Evolutionary conservation across 352 stramenopile species (phyloP).

Genomic region (Globisporangium acanthophoron): DNA sequence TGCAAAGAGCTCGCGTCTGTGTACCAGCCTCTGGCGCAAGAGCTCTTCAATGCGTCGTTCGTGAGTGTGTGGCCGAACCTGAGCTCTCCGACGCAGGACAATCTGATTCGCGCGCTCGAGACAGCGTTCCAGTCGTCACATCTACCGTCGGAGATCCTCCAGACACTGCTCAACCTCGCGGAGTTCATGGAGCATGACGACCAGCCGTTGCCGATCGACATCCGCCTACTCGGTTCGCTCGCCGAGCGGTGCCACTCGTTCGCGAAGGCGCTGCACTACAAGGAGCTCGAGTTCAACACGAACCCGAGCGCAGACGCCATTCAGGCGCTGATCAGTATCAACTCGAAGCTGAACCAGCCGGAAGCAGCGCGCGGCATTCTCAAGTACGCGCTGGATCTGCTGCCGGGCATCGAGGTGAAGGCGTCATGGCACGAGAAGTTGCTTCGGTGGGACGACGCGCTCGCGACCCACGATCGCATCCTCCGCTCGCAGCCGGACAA

Average conservation of each 20-base stretch:
- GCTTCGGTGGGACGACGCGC: constrained; percentile 95
- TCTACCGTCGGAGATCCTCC: constrained; percentile 97
- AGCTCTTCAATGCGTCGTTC: constrained; percentile 99
- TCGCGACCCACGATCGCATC: constrained; percentile 92
- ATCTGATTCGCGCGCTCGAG: constrained; percentile 94
- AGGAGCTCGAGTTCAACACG: constrained; percentile 97
- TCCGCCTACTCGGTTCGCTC: constrained; percentile 93
- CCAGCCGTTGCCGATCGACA: constrained; percentile 96
- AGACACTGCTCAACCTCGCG: constrained; percentile 97
- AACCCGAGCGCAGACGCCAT: constrained; percentile 91
- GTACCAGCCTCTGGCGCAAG: constrained; percentile 96
- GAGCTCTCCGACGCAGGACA: constrained; percentile 82
- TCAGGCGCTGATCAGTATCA: constrained; percentile 98
- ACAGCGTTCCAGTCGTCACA: constrained; percentile 91
- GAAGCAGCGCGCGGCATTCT: constrained; percentile 98
- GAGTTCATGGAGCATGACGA: constrained; percentile 99
- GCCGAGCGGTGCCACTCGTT: constrained; percentile 98
- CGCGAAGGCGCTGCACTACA: constrained; percentile 98
- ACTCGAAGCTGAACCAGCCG: constrained; percentile 95
- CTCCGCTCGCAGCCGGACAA: constrained; percentile 69
- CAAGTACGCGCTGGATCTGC: constrained; percentile 86
- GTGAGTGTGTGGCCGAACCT: constrained; percentile 98
- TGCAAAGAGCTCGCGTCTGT: constrained; percentile 96
- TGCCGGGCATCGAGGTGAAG: constrained; percentile 83
- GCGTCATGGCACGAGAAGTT: constrained; percentile 99